These are phyloP conservation scores for Prunus yedoensis DNA, from an alignment of 331 rosid genomes.

Conservation along the genomic window DNA sequence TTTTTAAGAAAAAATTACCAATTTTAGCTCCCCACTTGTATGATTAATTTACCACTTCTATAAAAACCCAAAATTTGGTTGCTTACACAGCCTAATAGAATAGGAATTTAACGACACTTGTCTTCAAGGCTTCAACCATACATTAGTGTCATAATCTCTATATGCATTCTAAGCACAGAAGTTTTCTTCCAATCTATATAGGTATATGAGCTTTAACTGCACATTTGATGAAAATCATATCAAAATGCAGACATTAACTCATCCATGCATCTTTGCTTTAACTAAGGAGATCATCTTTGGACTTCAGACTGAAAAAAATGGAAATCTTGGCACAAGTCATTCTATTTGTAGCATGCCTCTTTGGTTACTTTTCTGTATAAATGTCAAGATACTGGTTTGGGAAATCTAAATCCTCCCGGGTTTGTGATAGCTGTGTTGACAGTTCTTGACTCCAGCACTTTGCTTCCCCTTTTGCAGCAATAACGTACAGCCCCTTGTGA, in stretches of 20 bases:
- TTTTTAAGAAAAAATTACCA: neutral
- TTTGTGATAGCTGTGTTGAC: neutral
- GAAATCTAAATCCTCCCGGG: neutral
- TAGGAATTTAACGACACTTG: neutral
- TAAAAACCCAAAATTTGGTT: neutral
- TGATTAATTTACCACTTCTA: neutral
- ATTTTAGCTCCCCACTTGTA: too few relatives aligned
- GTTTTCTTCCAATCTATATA: neutral
- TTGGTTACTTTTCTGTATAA: neutral
- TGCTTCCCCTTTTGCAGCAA: constrained; percentile 33
- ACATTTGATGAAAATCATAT: neutral
- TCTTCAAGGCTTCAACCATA: neutral
- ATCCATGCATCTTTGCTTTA: too few relatives aligned
- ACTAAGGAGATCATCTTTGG: too few relatives aligned
- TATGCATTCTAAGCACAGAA: neutral
- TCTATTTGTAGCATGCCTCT: neutral
- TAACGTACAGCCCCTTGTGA: constrained; percentile 68
- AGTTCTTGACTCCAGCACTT: neutral
- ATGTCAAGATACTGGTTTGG: neutral
- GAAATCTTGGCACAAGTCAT: too few relatives aligned
- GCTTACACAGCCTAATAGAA: neutral
- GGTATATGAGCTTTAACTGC: neutral
- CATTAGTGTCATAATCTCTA: neutral
- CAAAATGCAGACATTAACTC: neutral
- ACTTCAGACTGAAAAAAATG: too few relatives aligned